phyloP scores from a whole-genome alignment of 331 rosid genomes.

The Rosa hybrid region DNA sequence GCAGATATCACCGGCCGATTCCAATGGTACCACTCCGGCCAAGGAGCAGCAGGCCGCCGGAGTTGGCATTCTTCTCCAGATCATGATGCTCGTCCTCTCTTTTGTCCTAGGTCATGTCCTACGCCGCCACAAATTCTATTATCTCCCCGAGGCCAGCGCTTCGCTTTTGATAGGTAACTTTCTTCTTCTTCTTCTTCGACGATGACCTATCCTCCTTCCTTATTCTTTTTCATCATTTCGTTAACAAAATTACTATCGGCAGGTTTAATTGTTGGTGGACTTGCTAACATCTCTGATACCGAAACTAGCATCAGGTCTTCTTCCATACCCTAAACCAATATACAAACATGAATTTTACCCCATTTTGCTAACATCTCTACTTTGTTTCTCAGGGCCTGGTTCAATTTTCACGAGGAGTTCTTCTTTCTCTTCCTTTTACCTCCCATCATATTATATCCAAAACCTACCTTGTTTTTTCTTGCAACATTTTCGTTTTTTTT shows the following conservation, averaged over 20 bases:
- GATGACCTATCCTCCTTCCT: not conserved
- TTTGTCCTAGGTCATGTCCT: slow-evolving; percentile 95
- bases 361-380: not conserved
- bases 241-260: not conserved
- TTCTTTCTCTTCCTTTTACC: slow-evolving; percentile 92
- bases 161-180: slow-evolving; percentile 82
- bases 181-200: not conserved
- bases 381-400: slow-evolving; percentile 75
- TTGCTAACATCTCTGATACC: slow-evolving; percentile 82
- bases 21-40: slow-evolving; percentile 49
- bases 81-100: slow-evolving; percentile 90
- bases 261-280: slow-evolving; percentile 89
- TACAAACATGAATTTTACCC: not conserved
- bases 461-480: not conserved
- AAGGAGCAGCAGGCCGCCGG: slow-evolving; percentile 98
- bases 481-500: not conserved
- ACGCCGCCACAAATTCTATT: slow-evolving; percentile 84
- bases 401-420: slow-evolving; percentile 95
- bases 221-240: not conserved
- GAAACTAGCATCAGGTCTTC: slow-evolving; percentile 75
- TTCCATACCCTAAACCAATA: not conserved
- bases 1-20: slow-evolving; percentile 63
- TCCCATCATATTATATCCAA: slow-evolving; percentile 98
- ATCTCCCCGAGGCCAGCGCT: slow-evolving; percentile 97
- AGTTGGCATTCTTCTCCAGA: slow-evolving; percentile 97